A percentile compares a stretch with the other conserved stretches of the same genome.
Evolutionary conservation across 192 early-diverging fungal genomes (phyloP).

Genomic region (Spinellus fusiger): DNA sequence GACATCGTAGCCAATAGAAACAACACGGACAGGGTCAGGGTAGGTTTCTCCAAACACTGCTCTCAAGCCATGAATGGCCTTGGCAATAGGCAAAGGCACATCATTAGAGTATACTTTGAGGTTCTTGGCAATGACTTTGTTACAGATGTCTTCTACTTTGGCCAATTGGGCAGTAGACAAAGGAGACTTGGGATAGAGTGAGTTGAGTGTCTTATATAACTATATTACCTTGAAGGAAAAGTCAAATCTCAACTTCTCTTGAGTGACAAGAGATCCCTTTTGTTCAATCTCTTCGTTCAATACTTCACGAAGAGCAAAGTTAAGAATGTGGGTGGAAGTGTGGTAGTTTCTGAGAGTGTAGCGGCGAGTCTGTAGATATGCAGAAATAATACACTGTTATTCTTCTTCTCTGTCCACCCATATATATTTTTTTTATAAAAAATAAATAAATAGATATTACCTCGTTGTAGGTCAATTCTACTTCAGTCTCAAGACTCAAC

Average conservation of each 20-base stretch:
- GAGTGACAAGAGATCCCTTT: constrained; percentile 91
- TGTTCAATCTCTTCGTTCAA: constrained; percentile 81
- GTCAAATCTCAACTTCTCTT: constrained; percentile 96
- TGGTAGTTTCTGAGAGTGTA: constrained; percentile 94
- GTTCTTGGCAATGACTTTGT: constrained; percentile 71
- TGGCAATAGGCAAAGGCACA: constrained; percentile 74
- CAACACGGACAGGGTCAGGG: constrained; percentile 96
- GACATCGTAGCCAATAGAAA: constrained; percentile 85
- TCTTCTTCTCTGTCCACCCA: neutral
- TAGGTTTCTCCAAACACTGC: constrained; percentile 98
- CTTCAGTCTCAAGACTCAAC: constrained; percentile 59
- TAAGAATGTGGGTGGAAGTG: constrained; percentile 92
- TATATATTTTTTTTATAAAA: neutral
- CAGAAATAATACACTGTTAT: neutral
- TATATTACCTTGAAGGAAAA: constrained; percentile 71
- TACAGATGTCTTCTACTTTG: constrained; percentile 72
- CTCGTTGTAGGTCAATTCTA: constrained; percentile 83
- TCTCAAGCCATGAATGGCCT: constrained; percentile 84
- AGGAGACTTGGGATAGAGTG: constrained; percentile 34
- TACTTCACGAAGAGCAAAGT: constrained; percentile 86
- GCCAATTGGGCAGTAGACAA: constrained; percentile 62
- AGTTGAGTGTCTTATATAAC: constrained; percentile 6
- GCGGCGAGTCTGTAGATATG: constrained; percentile 57
- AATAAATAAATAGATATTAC: constrained; percentile 31
- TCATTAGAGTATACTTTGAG: constrained; percentile 75